phyloP scores from a whole-genome alignment of 495 filamentous ascomycete genomes.

The Aspergillus diversus region DNA sequence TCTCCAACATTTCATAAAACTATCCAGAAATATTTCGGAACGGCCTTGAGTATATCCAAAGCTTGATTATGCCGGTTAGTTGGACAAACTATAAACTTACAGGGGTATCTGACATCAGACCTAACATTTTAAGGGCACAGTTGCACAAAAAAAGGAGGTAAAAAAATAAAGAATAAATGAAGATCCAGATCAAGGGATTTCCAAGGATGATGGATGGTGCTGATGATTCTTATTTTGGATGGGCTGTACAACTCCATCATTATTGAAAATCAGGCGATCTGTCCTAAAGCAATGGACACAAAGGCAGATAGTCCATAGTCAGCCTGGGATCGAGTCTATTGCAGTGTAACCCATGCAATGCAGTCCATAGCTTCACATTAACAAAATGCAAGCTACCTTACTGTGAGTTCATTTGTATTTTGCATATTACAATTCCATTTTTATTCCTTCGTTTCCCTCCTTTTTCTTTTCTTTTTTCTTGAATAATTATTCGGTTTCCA shows the following conservation, averaged over 20 bases:
- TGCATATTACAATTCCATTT: background rate
- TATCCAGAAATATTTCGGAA: background rate
- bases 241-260: background rate
- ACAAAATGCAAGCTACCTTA: background rate
- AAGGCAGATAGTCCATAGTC: background rate
- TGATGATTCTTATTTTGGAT: background rate
- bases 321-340: background rate
- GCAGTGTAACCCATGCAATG: conserved; percentile 1
- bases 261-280: conserved; percentile 6
- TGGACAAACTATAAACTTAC: conserved; percentile 1
- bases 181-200: background rate
- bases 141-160: background rate
- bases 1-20: too few species aligned
- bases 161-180: background rate
- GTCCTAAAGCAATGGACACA: background rate
- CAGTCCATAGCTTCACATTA: conserved; percentile 2
- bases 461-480: conserved; percentile 6
- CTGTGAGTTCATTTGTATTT: background rate
- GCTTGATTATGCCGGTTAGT: conserved; percentile 11
- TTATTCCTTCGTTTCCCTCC: background rate
- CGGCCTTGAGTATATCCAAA: conserved; percentile 6
- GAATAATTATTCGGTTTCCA: conserved; percentile 13
- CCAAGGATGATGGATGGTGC: background rate
- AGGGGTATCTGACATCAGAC: background rate
- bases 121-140: background rate